phyloP scores from a whole-genome alignment of 306 rosid genomes.

The Abrus pulchellus region DNA sequence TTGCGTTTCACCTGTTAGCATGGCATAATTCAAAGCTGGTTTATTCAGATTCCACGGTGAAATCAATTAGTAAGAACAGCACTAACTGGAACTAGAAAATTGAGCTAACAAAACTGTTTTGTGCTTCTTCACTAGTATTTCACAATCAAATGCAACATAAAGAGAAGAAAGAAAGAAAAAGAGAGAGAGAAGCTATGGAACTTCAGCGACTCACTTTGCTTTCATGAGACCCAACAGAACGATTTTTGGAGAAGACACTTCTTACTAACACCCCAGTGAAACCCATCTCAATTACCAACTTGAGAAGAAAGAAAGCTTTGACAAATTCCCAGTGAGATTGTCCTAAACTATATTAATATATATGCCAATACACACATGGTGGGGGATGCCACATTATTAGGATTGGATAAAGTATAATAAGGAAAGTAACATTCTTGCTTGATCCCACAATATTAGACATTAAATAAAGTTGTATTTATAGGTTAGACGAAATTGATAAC shows the following conservation, averaged over 20 bases:
- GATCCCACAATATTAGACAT: constrained; percentile 40
- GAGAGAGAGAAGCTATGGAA: neutral
- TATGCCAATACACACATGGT: constrained; percentile 49
- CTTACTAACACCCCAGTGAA: constrained; percentile 78
- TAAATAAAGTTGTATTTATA: constrained; percentile 42
- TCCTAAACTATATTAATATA: constrained; percentile 51
- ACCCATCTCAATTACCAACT: constrained; percentile 68
- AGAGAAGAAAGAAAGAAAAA: neutral
- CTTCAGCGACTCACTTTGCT: constrained; percentile 66
- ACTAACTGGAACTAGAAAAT: constrained; percentile 3
- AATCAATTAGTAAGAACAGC: constrained; percentile 6
- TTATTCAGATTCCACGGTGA: constrained; percentile 1
- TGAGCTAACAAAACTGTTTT: neutral
- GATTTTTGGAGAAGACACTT: constrained; percentile 79
- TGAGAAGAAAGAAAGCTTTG: constrained; percentile 40
- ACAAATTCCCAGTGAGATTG: constrained; percentile 42
- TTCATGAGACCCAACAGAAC: constrained; percentile 59
- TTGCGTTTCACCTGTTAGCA: constrained; percentile 63
- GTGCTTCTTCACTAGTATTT: neutral
- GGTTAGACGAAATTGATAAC: constrained; percentile 26
- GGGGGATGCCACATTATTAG: constrained; percentile 48
- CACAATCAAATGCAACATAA: neutral
- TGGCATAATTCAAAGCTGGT: constrained; percentile 42
- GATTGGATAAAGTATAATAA: constrained; percentile 49
- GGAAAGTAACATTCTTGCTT: constrained; percentile 50